phyloP scores from a whole-genome alignment of 805 yeast species.

The Kodamaea kakaduensis region DNA sequence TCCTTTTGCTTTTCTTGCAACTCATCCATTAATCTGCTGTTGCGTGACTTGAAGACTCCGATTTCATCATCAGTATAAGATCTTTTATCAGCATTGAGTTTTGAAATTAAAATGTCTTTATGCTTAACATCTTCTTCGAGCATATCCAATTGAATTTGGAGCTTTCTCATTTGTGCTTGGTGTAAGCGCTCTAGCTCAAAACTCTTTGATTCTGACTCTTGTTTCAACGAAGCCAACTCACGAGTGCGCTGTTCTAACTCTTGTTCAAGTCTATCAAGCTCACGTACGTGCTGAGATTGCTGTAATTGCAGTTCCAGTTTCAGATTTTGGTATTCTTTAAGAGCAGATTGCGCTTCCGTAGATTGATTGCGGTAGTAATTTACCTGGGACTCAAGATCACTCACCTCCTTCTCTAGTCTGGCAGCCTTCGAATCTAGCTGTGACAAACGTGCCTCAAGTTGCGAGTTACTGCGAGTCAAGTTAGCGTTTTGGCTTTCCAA shows the following conservation, averaged over 20 bases:
- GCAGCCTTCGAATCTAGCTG: not conserved
- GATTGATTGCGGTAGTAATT: too few relatives aligned
- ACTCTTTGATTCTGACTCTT: not conserved
- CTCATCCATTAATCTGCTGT: conserved; percentile 7
- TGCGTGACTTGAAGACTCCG: conserved; percentile 1
- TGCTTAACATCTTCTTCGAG: conserved; percentile 4
- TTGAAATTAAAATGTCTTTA: conserved; percentile 2
- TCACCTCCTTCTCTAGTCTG: not conserved
- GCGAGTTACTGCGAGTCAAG: not conserved
- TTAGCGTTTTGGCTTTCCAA: not conserved
- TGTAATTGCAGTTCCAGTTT: too few relatives aligned
- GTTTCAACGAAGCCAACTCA: not conserved
- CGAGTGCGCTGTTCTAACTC: not conserved
- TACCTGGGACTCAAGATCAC: not conserved
- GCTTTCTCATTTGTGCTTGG: too few relatives aligned
- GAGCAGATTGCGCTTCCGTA: too few relatives aligned
- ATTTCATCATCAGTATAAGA: conserved; percentile 1
- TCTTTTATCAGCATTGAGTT: conserved; percentile 4
- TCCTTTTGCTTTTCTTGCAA: conserved; percentile 14
- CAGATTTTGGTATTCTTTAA: too few relatives aligned
- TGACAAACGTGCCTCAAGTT: not conserved
- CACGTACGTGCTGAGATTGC: not conserved
- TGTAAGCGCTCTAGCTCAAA: too few relatives aligned
- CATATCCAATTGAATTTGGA: not conserved
- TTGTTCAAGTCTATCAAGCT: not conserved